Conservation (phyloP, 73 alveolate species). For the Uronychia setigera region DNA sequence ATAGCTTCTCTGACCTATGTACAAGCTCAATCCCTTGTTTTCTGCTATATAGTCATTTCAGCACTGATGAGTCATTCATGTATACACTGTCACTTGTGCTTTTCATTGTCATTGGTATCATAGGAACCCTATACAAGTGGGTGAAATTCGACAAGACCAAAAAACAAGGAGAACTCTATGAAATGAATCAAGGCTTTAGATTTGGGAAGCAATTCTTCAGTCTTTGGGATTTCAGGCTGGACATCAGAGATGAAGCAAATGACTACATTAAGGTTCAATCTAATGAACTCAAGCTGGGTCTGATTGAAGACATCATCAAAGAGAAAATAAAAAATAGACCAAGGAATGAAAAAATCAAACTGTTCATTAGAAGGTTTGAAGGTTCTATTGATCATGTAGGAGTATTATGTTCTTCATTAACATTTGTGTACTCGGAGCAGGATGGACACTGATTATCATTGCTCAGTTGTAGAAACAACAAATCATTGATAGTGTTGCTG, state of each 20-base stretch:
- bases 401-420: slow-evolving; percentile 18
- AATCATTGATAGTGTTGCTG: slow-evolving; percentile 9
- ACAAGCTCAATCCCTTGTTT: slow-evolving; percentile 52
- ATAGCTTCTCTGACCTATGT: slow-evolving; percentile 18
- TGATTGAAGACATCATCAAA: slow-evolving; percentile 59
- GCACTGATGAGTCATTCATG: slow-evolving; percentile 5
- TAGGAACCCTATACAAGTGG: slow-evolving; percentile 38
- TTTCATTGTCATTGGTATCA: slow-evolving; percentile 31
- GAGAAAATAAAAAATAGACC: slow-evolving; percentile 57
- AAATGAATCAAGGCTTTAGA: slow-evolving; percentile 41
- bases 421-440: slow-evolving; percentile 24
- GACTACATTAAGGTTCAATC: slow-evolving; percentile 23
- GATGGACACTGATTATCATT: slow-evolving; percentile 61
- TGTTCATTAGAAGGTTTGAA: slow-evolving; percentile 26
- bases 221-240: slow-evolving; percentile 62
- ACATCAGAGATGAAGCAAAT: slow-evolving; percentile 34
- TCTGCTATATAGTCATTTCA: slow-evolving; percentile 42
- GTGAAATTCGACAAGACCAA: slow-evolving; percentile 41
- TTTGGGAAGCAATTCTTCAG: slow-evolving; percentile 58
- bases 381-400: slow-evolving; percentile 13
- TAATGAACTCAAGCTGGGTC: slow-evolving; percentile 28
- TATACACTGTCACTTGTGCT: slow-evolving; percentile 37
- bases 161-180: slow-evolving; percentile 46
- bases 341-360: slow-evolving; percentile 37
- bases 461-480: slow-evolving; percentile 30